phyloP scores from a whole-genome alignment of 106 monocot species.

The Narthecium ossifragum region DNA sequence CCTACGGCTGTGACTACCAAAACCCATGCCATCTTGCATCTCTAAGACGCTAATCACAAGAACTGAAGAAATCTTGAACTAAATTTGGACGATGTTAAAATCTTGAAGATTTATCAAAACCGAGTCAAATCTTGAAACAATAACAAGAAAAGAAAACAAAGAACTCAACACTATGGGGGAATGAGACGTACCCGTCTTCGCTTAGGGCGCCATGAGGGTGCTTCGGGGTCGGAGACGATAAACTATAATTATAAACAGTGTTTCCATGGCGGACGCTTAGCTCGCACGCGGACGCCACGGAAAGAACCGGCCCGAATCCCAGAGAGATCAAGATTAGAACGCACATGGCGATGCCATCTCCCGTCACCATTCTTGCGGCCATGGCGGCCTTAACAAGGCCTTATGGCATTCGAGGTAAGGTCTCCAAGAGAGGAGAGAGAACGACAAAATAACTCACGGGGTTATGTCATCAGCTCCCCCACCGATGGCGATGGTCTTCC shows the following conservation, averaged over 20 bases:
- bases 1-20: too few relatives aligned
- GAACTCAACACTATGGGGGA: too few relatives aligned
- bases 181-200: conserved; percentile 73
- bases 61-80: background rate
- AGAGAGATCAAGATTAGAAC: too few relatives aligned
- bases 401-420: too few relatives aligned
- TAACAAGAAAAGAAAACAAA: background rate
- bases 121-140: background rate
- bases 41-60: background rate
- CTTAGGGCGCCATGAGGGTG: conserved; percentile 77
- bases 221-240: conserved; percentile 45
- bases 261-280: conserved; percentile 37
- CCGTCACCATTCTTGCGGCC: too few relatives aligned
- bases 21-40: background rate
- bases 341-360: too few relatives aligned
- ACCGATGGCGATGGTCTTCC: too few relatives aligned
- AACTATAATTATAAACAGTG: conserved; percentile 62
- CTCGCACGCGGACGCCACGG: conserved; percentile 30
- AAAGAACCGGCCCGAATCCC: background rate
- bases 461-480: too few relatives aligned
- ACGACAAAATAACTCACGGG: too few relatives aligned
- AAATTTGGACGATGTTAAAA: background rate
- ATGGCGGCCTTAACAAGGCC: too few relatives aligned
- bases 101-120: background rate
- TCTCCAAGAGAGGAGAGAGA: too few relatives aligned